Evolutionary conservation across 768 basidiomycete genomes (phyloP), one percentile per base, ranked within the genome.

Genomic region (Termitomyces sp.): DNA sequence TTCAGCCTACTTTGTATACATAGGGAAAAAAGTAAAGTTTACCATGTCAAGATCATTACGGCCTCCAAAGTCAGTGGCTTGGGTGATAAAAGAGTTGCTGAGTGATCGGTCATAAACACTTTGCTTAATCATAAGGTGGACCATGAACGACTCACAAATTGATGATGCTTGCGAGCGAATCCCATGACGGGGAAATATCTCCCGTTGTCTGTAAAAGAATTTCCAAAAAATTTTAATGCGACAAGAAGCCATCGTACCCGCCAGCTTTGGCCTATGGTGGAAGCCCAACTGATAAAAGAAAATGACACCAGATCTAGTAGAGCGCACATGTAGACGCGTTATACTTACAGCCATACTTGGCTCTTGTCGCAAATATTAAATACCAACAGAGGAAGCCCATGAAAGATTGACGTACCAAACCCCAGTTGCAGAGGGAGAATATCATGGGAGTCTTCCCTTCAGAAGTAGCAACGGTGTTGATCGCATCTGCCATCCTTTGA

Each of bases 31-130:
- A 24, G 13, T 31, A 24, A 34, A 26, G 65, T 70, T 16, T 55
- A 86, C 84, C 65, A 87, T 87, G 64, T 87, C 86, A 71, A 88
- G 72, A 59, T 88, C 86, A 56, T 87, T 87, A 55, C 79, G 81
- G 6, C 85, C 85, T 51, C 76, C 84, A 65, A 86, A 87, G 65
- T 86, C 81, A 1, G 82, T 82, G 0, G 82, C 82, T 70, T 79
- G 80, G 0, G 84, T 81, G 44, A 83, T 77, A 67, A 87, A 88
- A 12, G 86, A 86, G 63, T 86, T 87, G 60, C 84, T 87, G 58
- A 33, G 29, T 29, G 51, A 24, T 33, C 44, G 28, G 36, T 36
- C 36, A 15, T 36, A 36, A 36, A 36, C 36, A 6, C 36, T 3
- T 36, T 15, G 36, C 15, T 1, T n/a, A 7, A n/a, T 52, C 15